Evolutionary conservation across 345 rosid genomes (phyloP), one percentile per base, ranked within the genome.

Genomic region (Angophora floribunda): DNA sequence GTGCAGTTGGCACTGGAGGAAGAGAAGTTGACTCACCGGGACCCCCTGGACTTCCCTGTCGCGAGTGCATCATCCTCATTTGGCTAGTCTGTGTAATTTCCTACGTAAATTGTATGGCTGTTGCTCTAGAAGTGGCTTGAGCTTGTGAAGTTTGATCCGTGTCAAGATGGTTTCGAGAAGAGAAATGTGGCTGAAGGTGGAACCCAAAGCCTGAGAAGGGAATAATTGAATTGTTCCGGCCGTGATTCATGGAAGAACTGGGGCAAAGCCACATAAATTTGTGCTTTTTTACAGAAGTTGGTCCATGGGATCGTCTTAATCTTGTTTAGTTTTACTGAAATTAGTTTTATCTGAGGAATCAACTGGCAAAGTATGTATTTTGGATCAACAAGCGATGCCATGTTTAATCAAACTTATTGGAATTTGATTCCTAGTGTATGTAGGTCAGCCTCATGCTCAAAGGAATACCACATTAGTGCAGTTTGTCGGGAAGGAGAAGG

Each of bases 11-110:
- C 99, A 2, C 97, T 97, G 4, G 96, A 95, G 30, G 98, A 93
- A 87, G 97, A 95, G 91, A 94, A 93, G 91, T 88, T 93, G 87
- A 95, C 97, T 86, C 95, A 96, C 88, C 94, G 95, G 4, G 93
- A 92, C 67, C 96, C 95, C 89, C 95, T 95, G 50, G 96, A 95
- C 91, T 95, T 95, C 86, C 96, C 98, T 19, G 91, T 94, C 52
- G 96, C 94, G 92, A 79, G 96, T 86, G 45, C 85, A 59, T 36
- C 45, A 47, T 90, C 85, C 57, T 36, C 52, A 36, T 86, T 16
- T 45, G 11, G 41, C 8, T 67, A 15, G 44, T 4, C 44, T 7
- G 21, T 44, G 79, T 67, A 4, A 7, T 67, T 67, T 67, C 79
- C 79, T 15, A 32, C 79, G 79, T 16, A 32, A 2, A 32, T 30